phyloP scores from a whole-genome alignment of 225 moss, liverwort and hornwort species.

The Physcomitrium patens region DNA sequence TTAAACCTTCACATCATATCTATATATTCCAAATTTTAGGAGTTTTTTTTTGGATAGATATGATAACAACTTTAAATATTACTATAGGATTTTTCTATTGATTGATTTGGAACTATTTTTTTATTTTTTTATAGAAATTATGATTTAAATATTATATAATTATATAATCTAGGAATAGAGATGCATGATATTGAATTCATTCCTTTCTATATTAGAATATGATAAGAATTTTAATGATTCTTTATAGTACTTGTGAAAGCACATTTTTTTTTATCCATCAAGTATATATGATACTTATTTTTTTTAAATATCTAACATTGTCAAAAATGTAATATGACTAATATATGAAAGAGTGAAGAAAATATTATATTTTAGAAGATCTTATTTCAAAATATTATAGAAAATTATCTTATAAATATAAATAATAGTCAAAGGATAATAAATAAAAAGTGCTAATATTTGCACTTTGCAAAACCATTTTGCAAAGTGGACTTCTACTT shows the following conservation, averaged over 20 bases:
- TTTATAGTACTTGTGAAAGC: not conserved
- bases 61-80: not conserved
- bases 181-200: not conserved
- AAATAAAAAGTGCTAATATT: too few relatives aligned
- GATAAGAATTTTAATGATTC: constrained; percentile 11
- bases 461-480: too few relatives aligned
- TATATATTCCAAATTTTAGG: not conserved
- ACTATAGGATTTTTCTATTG: not conserved
- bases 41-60: not conserved
- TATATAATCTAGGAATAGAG: not conserved
- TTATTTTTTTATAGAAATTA: too few relatives aligned
- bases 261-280: not conserved
- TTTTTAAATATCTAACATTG: not conserved
- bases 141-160: too few relatives aligned
- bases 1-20: not conserved
- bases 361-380: too few relatives aligned
- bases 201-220: constrained; percentile 23
- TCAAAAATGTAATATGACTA: too few relatives aligned
- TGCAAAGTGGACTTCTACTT: too few relatives aligned
- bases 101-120: not conserved
- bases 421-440: too few relatives aligned
- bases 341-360: too few relatives aligned
- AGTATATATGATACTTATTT: too few relatives aligned
- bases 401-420: too few relatives aligned
- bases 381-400: too few relatives aligned